A percentile compares a stretch with the other conserved stretches of the same genome.
Evolutionary conservation across 768 basidiomycete genomes (phyloP).

Genomic region (Lactifluus subvellereus): DNA sequence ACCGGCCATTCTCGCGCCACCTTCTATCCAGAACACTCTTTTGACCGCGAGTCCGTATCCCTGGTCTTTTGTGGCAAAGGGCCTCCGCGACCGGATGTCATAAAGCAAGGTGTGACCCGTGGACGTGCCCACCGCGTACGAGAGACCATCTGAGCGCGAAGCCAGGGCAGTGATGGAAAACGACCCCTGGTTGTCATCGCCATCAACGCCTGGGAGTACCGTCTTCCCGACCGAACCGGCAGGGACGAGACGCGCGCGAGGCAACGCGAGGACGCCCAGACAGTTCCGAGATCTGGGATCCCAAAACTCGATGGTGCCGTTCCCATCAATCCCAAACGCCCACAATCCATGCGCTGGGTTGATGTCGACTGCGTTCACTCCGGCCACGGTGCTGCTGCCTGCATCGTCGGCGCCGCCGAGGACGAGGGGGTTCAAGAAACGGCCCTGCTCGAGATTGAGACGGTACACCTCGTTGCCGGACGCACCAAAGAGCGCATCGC

Average conservation of each 20-base stretch:
- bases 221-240: slow-evolving; percentile 32
- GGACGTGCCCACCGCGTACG: slow-evolving; percentile 91
- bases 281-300: slow-evolving; percentile 79
- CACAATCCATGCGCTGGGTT: slow-evolving; percentile 90
- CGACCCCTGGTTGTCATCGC: slow-evolving; percentile 32
- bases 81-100: slow-evolving; percentile 79
- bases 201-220: slow-evolving; percentile 35
- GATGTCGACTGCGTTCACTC: slow-evolving; percentile 88
- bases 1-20: slow-evolving; percentile 76
- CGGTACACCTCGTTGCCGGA: slow-evolving; percentile 87
- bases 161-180: slow-evolving; percentile 80
- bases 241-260: slow-evolving; percentile 45
- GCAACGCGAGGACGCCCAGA: slow-evolving; percentile 66
- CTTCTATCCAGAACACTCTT: slow-evolving; percentile 84
- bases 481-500: slow-evolving; percentile 81
- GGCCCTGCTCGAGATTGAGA: slow-evolving; percentile 91
- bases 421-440: slow-evolving; percentile 78
- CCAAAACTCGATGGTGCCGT: slow-evolving; percentile 91
- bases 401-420: slow-evolving; percentile 46
- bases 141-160: slow-evolving; percentile 82
- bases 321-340: slow-evolving; percentile 83
- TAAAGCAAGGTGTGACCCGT: slow-evolving; percentile 93
- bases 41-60: slow-evolving; percentile 91
- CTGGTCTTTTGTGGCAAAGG: slow-evolving; percentile 91
- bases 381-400: slow-evolving; percentile 56